Evolutionary conservation across 805 yeast genomes (phyloP).

Genomic region (Metschnikowia orientalis): DNA sequence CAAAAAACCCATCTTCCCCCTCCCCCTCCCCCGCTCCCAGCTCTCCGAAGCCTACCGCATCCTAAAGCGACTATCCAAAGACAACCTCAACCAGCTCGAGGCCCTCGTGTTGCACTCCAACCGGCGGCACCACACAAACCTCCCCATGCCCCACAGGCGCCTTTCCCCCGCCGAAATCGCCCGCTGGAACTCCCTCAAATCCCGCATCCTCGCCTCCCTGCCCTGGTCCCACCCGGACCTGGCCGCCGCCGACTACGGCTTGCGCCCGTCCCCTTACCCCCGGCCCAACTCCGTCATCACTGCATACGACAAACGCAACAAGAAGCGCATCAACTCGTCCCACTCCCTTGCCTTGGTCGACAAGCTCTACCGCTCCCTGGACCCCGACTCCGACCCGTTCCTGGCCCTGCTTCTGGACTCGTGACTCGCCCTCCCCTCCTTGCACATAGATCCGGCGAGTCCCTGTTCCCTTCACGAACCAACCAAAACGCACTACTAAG

Average conservation of each 20-base stretch:
- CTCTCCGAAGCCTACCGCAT: constrained; percentile 15
- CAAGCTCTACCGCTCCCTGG: not conserved
- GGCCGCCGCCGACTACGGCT: not conserved
- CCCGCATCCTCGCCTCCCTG: not conserved
- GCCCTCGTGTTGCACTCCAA: constrained; percentile 10
- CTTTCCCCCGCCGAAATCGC: not conserved
- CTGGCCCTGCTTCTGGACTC: not conserved
- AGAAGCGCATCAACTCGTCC: not conserved
- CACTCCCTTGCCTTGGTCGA: constrained; percentile 1
- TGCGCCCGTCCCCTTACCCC: not conserved
- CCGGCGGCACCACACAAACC: not conserved
- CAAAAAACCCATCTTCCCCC: no score
- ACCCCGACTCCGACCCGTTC: no score
- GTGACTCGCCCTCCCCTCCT: not conserved
- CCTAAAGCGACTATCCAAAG: constrained; percentile 12
- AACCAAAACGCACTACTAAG: no score
- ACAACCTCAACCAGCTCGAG: constrained; percentile 11
- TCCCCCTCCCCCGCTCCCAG: constrained; percentile 5
- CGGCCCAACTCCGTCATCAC: not conserved
- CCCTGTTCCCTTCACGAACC: not conserved
- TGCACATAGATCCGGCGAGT: not conserved
- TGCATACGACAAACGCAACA: constrained; percentile 1
- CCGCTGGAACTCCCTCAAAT: not conserved
- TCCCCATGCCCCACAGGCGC: constrained; percentile 3
- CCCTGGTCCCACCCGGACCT: constrained; percentile 1